Evolutionary conservation across 306 rosid species (phyloP), one percentile per base, ranked within the genome.

Genomic region (Pterocarpus santalinus): DNA sequence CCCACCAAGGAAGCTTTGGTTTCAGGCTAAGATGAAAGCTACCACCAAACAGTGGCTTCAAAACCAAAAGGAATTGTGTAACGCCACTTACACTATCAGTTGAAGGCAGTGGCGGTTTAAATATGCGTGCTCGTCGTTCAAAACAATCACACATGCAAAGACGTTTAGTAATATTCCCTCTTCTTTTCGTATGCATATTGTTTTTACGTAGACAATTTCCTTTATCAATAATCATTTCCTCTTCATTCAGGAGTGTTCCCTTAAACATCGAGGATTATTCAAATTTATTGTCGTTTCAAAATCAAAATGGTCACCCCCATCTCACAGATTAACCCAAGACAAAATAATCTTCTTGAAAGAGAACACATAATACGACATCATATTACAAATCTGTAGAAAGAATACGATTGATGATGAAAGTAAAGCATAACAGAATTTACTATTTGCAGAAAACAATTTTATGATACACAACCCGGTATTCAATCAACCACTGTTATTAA

Each of bases 361-460:
- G 51, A 65, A 72, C 43, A 38, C 10, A 77, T 38, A 80, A 82
- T 77, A 78, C 80, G 69, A 30, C 66, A 76, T 84, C 71, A 66
- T 70, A 79, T 60, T 82, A 87, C 84, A 82, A 72, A 80, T 79
- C 72, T 28, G 69, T 68, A 33, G 43, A 65, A 75, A 66, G 77
- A 86, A 86, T 46, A 79, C 46, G 69, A 22, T 44, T 71, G 75
- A 72, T 81, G 76, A 84, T 55, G 51, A 76, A 64, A 73, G 65
- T 39, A 72, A 73, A 47, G 79, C 82, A 70, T 62, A 72, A 41
- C 84, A 38, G 46, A 76, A 81, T 72, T 72, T 72, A 85, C 86
- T 84, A 87, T 81, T 79, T 38, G 76, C 78, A 67, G n/a, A 63
- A 85, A 81, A 79, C 83, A 75, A 69, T 62, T 79, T 85, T 85